Evolutionary conservation across 2,329 filamentous ascomycete species (phyloP).

Genomic region (Penicillium capsulatum): DNA sequence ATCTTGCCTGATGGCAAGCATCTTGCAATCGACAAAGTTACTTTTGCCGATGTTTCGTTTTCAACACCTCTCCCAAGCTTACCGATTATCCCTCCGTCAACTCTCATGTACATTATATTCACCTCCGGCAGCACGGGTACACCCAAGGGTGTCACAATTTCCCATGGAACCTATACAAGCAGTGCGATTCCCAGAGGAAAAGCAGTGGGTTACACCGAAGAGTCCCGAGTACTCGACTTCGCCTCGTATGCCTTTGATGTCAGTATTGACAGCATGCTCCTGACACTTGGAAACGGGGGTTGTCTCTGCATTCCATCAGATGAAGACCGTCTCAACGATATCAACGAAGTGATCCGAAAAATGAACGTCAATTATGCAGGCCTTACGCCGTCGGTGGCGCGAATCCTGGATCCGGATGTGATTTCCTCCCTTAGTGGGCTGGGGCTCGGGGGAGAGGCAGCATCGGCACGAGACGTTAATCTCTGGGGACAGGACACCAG

Average conservation of each 20-base stretch:
- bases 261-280: conserved; percentile 52
- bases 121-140: conserved; percentile 53
- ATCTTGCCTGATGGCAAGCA: conserved; percentile 32
- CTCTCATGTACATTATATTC: conserved; percentile 58
- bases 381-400: conserved; percentile 58
- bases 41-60: conserved; percentile 18
- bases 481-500: conserved; percentile 42
- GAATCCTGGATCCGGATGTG: conserved; percentile 41
- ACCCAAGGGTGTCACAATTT: conserved; percentile 58
- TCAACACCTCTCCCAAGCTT: conserved; percentile 10
- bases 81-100: conserved; percentile 26
- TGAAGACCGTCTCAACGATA: conserved; percentile 47
- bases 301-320: conserved; percentile 57
- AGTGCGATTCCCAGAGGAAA: conserved; percentile 52
- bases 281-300: conserved; percentile 53
- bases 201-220: conserved; percentile 47
- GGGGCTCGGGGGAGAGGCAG: conserved; percentile 45
- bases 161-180: conserved; percentile 57
- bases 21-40: conserved; percentile 26
- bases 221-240: conserved; percentile 59
- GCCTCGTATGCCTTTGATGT: conserved; percentile 55
- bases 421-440: conserved; percentile 41
- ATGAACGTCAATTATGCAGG: conserved; percentile 54
- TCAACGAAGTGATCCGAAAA: conserved; percentile 47
- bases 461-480: conserved; percentile 39